Conservation (phyloP, 2,329 filamentous ascomycete genomes). For the Aspergillus udagawae region DNA sequence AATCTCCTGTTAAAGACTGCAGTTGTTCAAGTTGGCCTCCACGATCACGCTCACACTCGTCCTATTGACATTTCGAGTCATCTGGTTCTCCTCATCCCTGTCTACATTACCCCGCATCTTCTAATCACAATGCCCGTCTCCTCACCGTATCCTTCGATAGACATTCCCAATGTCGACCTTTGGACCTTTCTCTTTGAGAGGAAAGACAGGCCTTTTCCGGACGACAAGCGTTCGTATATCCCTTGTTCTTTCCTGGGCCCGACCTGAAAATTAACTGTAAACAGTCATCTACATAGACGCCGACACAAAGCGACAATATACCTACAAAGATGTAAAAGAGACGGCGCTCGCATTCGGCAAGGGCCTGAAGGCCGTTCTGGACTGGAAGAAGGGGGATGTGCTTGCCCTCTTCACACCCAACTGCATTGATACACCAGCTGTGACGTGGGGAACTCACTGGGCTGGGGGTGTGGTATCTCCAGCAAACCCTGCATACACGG, state of each 20-base stretch:
- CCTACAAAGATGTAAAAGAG: slow-evolving; percentile 62
- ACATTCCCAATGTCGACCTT: slow-evolving; percentile 71
- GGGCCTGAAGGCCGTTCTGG: slow-evolving; percentile 68
- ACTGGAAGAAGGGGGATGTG: slow-evolving; percentile 80
- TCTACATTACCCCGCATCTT: slow-evolving; percentile 13
- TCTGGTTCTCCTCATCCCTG: background rate
- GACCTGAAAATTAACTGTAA: slow-evolving; percentile 7
- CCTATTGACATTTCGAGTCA: background rate
- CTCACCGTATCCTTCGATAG: slow-evolving; percentile 61
- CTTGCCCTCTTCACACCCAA: slow-evolving; percentile 82
- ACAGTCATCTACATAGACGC: slow-evolving; percentile 77
- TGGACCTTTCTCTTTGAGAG: slow-evolving; percentile 76
- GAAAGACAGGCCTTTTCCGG: slow-evolving; percentile 60
- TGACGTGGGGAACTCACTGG: slow-evolving; percentile 78
- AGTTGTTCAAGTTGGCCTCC: background rate
- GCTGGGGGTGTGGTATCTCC: slow-evolving; percentile 79
- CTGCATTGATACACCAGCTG: slow-evolving; percentile 72
- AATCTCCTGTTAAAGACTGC: background rate
- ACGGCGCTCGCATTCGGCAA: slow-evolving; percentile 72
- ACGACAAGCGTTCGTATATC: slow-evolving; percentile 62
- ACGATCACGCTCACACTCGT: background rate
- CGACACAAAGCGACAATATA: slow-evolving; percentile 66
- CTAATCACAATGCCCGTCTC: slow-evolving; percentile 62
- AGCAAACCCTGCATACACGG: slow-evolving; percentile 83
- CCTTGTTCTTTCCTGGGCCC: background rate